Percentiles rank a stretch among this genome's conserved stretches.
Evolutionary conservation across 78 protist species (phyloP).

Genomic region (Creolimax fragrantissima): DNA sequence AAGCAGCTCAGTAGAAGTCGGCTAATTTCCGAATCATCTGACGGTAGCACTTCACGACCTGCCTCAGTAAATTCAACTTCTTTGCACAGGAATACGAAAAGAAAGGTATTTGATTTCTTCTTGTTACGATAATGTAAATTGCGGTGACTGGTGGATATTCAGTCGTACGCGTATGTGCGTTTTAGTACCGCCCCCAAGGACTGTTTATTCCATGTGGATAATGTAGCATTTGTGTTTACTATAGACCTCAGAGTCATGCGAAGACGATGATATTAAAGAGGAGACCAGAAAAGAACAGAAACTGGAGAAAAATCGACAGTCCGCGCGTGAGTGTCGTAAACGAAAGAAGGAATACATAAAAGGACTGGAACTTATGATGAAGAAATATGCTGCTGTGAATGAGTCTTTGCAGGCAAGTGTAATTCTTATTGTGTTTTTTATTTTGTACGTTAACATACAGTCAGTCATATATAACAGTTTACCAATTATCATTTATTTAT

Average conservation of each 20-base stretch:
- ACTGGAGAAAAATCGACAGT: slow-evolving; percentile 28
- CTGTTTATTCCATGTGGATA: too few relatives aligned
- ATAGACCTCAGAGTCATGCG: not conserved
- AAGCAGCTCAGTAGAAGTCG: not conserved
- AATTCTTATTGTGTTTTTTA: too few relatives aligned
- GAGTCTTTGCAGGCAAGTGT: not conserved
- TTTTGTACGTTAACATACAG: too few relatives aligned
- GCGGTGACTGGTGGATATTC: too few relatives aligned
- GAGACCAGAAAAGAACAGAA: slow-evolving; percentile 19
- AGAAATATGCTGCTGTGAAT: not conserved
- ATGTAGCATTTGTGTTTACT: too few relatives aligned
- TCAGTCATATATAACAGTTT: too few relatives aligned
- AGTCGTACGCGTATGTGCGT: too few relatives aligned
- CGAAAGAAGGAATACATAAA: slow-evolving; percentile 28
- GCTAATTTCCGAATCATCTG: not conserved
- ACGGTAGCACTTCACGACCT: not conserved
- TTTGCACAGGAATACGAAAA: not conserved
- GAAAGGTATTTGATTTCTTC: too few relatives aligned
- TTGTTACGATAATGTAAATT: too few relatives aligned
- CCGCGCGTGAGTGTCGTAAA: slow-evolving; percentile 31
- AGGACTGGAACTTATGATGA: not conserved
- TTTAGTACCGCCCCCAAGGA: too few relatives aligned
- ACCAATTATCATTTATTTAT: too few relatives aligned
- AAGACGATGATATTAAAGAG: slow-evolving; percentile 14
- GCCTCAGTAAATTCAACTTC: not conserved